Conservation (phyloP, 148 eudicot species). For the Mesembryanthemum crystallinum region DNA sequence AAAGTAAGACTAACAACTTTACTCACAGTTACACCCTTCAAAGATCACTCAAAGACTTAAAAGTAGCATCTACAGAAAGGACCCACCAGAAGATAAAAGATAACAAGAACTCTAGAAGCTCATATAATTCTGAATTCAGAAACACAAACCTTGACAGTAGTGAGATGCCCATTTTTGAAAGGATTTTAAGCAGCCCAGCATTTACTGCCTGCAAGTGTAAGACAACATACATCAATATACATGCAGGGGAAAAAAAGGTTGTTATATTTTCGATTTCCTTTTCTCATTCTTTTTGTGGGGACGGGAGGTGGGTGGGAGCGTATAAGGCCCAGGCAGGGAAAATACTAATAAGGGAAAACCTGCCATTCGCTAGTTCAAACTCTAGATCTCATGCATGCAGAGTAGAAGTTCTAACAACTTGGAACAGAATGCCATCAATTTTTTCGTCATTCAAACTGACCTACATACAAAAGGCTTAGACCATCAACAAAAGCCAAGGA, state of each 20-base stretch:
- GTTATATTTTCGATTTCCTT: too few relatives aligned
- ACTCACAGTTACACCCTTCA: not conserved
- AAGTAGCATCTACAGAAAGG: not conserved
- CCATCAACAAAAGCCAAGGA: not conserved
- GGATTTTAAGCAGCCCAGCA: constrained; percentile 85
- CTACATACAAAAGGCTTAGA: too few relatives aligned
- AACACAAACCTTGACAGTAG: constrained; percentile 83
- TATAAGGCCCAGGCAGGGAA: not conserved
- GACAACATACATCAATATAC: not conserved
- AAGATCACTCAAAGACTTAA: too few relatives aligned
- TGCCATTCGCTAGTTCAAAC: not conserved
- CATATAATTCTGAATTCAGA: constrained; percentile 10
- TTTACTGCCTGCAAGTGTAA: constrained; percentile 63
- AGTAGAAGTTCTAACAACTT: too few relatives aligned
- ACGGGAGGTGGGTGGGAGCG: not conserved
- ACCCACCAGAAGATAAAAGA: constrained; percentile 10
- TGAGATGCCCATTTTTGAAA: constrained; percentile 98
- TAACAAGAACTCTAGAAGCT: not conserved
- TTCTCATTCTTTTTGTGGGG: not conserved
- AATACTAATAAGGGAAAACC: not conserved
- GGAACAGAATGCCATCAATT: not conserved
- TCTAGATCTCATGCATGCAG: not conserved
- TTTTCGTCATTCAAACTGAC: not conserved
- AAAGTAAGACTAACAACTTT: constrained; percentile 10
- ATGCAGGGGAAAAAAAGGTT: not conserved